Base-by-base conservation (phyloP, 345 rosid genomes). In the Lepidium didymum region DNA sequence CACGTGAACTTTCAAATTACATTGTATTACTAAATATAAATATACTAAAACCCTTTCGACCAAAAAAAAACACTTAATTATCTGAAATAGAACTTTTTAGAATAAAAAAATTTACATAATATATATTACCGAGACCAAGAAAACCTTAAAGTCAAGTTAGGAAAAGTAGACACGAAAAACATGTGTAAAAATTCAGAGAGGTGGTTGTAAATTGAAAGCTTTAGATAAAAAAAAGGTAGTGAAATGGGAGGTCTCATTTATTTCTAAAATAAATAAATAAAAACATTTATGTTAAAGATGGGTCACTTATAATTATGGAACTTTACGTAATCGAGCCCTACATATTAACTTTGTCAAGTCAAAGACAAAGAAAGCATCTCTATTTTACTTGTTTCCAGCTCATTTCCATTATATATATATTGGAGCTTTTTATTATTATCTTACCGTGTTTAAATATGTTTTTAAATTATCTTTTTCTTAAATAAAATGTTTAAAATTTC, bases 311-410 rank as follows among this genome's bases (percentile, higher is more conserved):
- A 66, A 44, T 57, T 33, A 58, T 51, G 62, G 67, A 66, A 19
- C 58, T 72, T 72, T 46, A 55, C 9, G 10, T 44, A 43, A 56
- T 64, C 46, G 64, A 57, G 40, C 65, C 76, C 71, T 72, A 66
- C 63, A 53, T 38, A 40, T 50, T 5, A 41, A 35, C 62, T 73
- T 73, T 73, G n/a, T 50, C 33, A 61, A 5, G 67, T 57, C 61
- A 73, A 57, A 36, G 50, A 50, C 27, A 21, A 46, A 73, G 31
- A 21, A 46, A 73, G 21, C 55, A 58, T 65, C 61, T 66, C 55
- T 50, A 23, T 58, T 8, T 63, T 33, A 41, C 55, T 35, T 50
- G 59, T 47, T 29, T 72, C 64, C 70, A 64, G 53, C 66, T 56
- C 50, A 47, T 64, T 40, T 38, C 69, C 64, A 55, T 56, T 55